A percentile compares a stretch with the other conserved stretches of the same genome.
Conservation (phyloP, 2,329 filamentous ascomycete genomes). For the Colletotrichum navitas region DNA sequence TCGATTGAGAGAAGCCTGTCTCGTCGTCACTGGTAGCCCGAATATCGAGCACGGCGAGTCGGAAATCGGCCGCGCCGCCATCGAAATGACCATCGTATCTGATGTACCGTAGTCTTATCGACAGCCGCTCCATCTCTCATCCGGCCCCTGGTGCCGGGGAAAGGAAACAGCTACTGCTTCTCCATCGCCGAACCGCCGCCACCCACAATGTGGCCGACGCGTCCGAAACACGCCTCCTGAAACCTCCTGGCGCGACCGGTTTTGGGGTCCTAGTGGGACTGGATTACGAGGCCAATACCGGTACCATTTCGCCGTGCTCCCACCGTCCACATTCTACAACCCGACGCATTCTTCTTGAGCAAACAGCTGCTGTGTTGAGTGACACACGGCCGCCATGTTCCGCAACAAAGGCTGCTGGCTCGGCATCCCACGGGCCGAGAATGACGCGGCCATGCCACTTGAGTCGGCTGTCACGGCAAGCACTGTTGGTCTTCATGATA, state of each 20-base stretch:
- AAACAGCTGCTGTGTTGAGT: conserved; percentile 20
- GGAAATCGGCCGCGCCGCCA: not conserved
- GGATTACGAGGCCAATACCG: not conserved
- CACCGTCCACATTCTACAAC: not conserved
- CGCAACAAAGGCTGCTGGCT: not conserved
- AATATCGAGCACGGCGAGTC: not conserved
- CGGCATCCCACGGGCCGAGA: conserved; percentile 9
- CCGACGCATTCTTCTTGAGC: conserved; percentile 1
- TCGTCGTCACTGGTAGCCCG: conserved; percentile 5
- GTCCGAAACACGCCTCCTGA: conserved; percentile 19
- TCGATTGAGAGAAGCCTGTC: conserved; percentile 3
- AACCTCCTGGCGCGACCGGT: conserved; percentile 30
- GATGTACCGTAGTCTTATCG: conserved; percentile 2
- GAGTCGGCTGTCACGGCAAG: conserved; percentile 25
- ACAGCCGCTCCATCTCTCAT: not conserved
- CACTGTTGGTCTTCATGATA: not conserved
- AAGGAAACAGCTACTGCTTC: not conserved
- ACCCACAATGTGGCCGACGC: not conserved
- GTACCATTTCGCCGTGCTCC: not conserved
- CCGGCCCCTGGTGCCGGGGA: not conserved
- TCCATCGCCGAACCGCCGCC: not conserved
- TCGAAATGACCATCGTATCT: conserved; percentile 8
- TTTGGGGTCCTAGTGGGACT: conserved; percentile 23
- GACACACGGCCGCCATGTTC: not conserved
- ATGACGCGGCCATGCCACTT: conserved; percentile 26